Evolutionary conservation across 2,329 filamentous ascomycete species (phyloP).

Genomic region (Cladosporium sp.): DNA sequence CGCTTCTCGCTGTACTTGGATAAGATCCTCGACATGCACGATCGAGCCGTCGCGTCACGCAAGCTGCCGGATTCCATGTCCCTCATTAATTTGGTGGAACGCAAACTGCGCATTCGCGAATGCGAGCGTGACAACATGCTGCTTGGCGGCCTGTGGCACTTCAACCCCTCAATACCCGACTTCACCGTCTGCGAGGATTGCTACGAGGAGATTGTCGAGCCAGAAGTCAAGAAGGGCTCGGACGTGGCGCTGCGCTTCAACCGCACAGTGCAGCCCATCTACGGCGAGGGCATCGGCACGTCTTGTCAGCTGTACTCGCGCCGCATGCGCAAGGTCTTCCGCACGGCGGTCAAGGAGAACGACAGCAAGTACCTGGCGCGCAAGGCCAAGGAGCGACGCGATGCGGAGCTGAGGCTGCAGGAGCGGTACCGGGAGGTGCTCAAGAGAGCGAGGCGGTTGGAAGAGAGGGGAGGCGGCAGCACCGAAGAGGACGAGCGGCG

Average conservation of each 20-base stretch:
- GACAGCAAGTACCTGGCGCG: constrained; percentile 65
- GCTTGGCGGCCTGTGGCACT: constrained; percentile 68
- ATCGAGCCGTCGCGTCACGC: constrained; percentile 34
- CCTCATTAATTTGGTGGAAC: constrained; percentile 61
- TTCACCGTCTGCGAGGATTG: constrained; percentile 83
- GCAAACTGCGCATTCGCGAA: constrained; percentile 55
- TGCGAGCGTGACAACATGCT: constrained; percentile 63
- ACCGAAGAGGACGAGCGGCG: constrained; percentile 55
- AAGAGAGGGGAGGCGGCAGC: constrained; percentile 37
- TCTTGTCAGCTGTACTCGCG: constrained; percentile 77
- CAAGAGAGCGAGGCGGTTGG: constrained; percentile 34
- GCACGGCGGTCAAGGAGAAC: constrained; percentile 59
- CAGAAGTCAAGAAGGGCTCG: constrained; percentile 52
- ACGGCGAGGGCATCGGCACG: constrained; percentile 43
- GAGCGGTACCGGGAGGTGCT: constrained; percentile 44
- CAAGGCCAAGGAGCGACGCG: constrained; percentile 53
- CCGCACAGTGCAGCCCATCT: constrained; percentile 54
- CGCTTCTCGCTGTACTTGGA: constrained; percentile 56
- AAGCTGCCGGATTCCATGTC: constrained; percentile 52
- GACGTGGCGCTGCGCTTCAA: constrained; percentile 64
- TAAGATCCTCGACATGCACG: constrained; percentile 51
- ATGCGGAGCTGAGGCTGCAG: constrained; percentile 57
- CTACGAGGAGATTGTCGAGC: constrained; percentile 74
- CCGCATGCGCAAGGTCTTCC: constrained; percentile 73
- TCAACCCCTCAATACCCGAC: constrained; percentile 64